A percentile compares a stretch with the other conserved stretches of the same genome.
phyloP scores from a whole-genome alignment of 768 basidiomycete genomes.

The Agrocybe praecox region DNA sequence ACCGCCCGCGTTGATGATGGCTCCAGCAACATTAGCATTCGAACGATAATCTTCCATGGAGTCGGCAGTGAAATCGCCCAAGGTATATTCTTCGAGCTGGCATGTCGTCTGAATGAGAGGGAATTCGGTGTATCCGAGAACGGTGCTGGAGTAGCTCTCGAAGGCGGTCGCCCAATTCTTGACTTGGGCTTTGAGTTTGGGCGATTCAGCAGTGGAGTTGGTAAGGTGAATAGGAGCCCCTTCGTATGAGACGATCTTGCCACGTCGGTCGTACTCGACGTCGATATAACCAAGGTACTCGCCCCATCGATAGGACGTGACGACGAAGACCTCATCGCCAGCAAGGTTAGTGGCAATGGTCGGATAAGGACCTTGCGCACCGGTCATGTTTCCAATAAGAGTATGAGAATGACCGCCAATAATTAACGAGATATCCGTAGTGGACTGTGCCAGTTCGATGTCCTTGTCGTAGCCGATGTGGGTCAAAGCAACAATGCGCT shows the following conservation, averaged over 20 bases:
- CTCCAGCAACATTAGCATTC: slow-evolving; percentile 25
- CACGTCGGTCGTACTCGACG: slow-evolving; percentile 38
- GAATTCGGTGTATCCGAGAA: slow-evolving; percentile 37
- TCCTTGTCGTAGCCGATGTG: slow-evolving; percentile 49
- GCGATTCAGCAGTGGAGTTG: slow-evolving; percentile 35
- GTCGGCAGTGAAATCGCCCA: slow-evolving; percentile 45
- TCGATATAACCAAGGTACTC: slow-evolving; percentile 48
- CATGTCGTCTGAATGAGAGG: slow-evolving; percentile 41
- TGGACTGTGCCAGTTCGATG: slow-evolving; percentile 39
- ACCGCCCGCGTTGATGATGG: slow-evolving; percentile 45
- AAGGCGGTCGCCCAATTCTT: slow-evolving; percentile 42
- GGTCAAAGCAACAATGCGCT: slow-evolving; percentile 44
- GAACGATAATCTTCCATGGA: slow-evolving; percentile 39
- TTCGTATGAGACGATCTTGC: slow-evolving; percentile 40
- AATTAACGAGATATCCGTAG: slow-evolving; percentile 40
- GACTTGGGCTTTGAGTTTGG: slow-evolving; percentile 38
- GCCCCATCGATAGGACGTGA: slow-evolving; percentile 48
- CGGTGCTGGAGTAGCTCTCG: slow-evolving; percentile 29
- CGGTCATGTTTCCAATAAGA: slow-evolving; percentile 41
- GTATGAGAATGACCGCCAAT: slow-evolving; percentile 50
- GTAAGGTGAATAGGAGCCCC: slow-evolving; percentile 46
- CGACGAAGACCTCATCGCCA: slow-evolving; percentile 49
- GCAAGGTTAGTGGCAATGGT: slow-evolving; percentile 44
- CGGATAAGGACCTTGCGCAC: slow-evolving; percentile 43
- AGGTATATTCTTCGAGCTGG: slow-evolving; percentile 42